These are phyloP conservation scores for Fraxinus americana DNA, from an alignment of 257 asterid species.

Conservation along the genomic window DNA sequence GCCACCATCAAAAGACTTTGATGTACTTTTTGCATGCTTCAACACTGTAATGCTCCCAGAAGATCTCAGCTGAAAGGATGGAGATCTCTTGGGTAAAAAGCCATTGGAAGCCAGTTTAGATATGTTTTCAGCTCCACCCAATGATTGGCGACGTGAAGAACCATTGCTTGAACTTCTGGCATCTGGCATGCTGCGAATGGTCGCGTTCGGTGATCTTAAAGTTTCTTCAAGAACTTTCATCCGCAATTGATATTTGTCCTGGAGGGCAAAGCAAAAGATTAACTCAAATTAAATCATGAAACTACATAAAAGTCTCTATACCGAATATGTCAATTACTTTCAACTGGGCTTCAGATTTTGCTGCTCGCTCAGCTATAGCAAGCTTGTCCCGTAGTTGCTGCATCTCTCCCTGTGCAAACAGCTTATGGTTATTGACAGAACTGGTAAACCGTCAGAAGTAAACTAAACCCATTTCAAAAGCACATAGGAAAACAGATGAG, in stretches of 20 bases:
- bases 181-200: conserved; percentile 60
- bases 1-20: conserved; percentile 98
- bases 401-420: conserved; percentile 80
- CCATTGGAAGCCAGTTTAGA: conserved; percentile 82
- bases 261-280: conserved; percentile 23
- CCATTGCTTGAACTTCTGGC: conserved; percentile 80
- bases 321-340: conserved; percentile 55
- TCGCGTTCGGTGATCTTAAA: conserved; percentile 67
- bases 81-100: conserved; percentile 87
- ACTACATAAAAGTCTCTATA: neutral
- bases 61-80: conserved; percentile 87
- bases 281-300: neutral
- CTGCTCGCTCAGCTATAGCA: conserved; percentile 81
- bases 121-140: conserved; percentile 88
- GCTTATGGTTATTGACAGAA: conserved; percentile 8
- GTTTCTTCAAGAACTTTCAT: conserved; percentile 90
- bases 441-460: conserved; percentile 5
- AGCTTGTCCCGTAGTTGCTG: conserved; percentile 95
- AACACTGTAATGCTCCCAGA: conserved; percentile 84
- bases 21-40: conserved; percentile 96
- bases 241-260: conserved; percentile 87
- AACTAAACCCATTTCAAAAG: conserved; percentile 8
- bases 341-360: conserved; percentile 86
- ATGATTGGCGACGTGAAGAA: conserved; percentile 83
- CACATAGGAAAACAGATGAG: conserved; percentile 5